Conservation (phyloP, 1,284 basidiomycete species). For the Puccinia coronata region DNA sequence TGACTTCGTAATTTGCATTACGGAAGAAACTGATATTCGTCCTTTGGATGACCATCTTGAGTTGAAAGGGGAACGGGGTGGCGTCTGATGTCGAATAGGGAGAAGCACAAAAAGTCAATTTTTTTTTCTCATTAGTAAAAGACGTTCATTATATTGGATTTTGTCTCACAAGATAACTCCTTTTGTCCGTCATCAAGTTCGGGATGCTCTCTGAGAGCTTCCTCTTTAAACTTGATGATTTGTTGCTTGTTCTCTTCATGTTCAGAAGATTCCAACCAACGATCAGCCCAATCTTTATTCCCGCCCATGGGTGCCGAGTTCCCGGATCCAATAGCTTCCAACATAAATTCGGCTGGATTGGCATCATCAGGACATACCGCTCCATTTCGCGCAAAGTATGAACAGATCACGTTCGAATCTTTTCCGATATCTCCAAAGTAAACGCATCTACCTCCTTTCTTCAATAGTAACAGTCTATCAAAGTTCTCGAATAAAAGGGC, state of each 20-base stretch:
- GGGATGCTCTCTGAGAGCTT: slow-evolving; percentile 59
- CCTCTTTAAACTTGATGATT: slow-evolving; percentile 62
- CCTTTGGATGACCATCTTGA: slow-evolving; percentile 71
- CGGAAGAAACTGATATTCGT: slow-evolving; percentile 79
- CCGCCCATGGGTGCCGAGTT: slow-evolving; percentile 56
- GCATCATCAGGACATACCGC: slow-evolving; percentile 63
- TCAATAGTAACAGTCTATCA: slow-evolving; percentile 64
- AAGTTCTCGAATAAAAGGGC: slow-evolving; percentile 66
- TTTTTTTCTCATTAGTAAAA: background rate
- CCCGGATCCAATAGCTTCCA: slow-evolving; percentile 59
- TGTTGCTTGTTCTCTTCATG: slow-evolving; percentile 58
- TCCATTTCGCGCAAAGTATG: slow-evolving; percentile 65
- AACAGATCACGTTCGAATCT: slow-evolving; percentile 63
- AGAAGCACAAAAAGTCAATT: background rate
- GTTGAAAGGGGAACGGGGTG: slow-evolving; percentile 75
- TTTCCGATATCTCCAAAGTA: slow-evolving; percentile 66
- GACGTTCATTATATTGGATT: background rate
- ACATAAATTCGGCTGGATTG: slow-evolving; percentile 63
- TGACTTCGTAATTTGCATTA: slow-evolving; percentile 76
- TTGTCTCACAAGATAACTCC: background rate
- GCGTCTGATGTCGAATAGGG: too few relatives aligned
- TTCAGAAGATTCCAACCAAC: slow-evolving; percentile 58
- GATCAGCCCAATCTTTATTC: slow-evolving; percentile 59
- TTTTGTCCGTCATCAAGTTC: slow-evolving; percentile 53
- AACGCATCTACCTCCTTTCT: slow-evolving; percentile 65